Conservation (phyloP, 192 early-diverging fungal genomes). For the Backusella circina region DNA sequence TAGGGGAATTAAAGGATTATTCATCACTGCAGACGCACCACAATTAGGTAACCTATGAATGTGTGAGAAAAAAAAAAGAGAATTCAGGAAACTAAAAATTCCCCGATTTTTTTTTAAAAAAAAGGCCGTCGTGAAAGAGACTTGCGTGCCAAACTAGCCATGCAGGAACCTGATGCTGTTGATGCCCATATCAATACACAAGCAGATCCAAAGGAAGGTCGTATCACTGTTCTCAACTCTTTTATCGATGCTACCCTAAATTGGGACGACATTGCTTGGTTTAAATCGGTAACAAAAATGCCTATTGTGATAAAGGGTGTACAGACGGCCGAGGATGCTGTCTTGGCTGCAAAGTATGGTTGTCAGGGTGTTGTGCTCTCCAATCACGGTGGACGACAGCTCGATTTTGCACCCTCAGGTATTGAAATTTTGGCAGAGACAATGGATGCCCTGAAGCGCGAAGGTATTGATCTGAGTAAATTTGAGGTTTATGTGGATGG, state of each 20-base stretch:
- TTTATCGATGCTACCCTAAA: constrained; percentile 83
- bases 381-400: constrained; percentile 96
- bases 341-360: constrained; percentile 74
- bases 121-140: constrained; percentile 73
- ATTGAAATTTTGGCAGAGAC: constrained; percentile 91
- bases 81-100: background rate
- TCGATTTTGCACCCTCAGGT: constrained; percentile 63
- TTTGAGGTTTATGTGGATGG: constrained; percentile 95
- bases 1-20: constrained; percentile 75
- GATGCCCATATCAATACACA: constrained; percentile 20
- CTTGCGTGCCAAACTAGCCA: constrained; percentile 69
- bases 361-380: constrained; percentile 85
- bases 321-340: constrained; percentile 86
- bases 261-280: constrained; percentile 91
- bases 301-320: constrained; percentile 95
- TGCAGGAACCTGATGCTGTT: constrained; percentile 26
- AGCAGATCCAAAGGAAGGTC: constrained; percentile 45
- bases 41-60: constrained; percentile 34
- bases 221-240: constrained; percentile 61
- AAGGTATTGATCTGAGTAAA: constrained; percentile 42
- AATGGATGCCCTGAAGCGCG: constrained; percentile 62
- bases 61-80: background rate
- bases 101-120: background rate
- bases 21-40: constrained; percentile 84
- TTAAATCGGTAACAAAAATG: constrained; percentile 75